Evolutionary conservation across 257 asterid genomes (phyloP).

Genomic region (Solanum peruvianum): DNA sequence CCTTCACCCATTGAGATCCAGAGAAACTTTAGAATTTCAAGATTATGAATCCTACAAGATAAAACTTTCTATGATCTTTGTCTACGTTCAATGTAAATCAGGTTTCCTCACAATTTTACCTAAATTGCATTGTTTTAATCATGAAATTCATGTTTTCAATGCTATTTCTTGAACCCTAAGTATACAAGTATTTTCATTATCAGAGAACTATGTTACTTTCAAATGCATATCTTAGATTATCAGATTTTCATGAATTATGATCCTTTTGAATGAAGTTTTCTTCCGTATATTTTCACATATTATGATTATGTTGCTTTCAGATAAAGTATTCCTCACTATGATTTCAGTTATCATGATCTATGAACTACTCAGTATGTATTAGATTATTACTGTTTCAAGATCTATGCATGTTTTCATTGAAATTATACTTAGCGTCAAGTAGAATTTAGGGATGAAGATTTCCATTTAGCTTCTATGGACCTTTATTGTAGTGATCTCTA

Average conservation of each 20-base stretch:
- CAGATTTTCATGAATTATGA: no score
- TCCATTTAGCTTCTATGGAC: neutral
- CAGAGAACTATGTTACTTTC: neutral
- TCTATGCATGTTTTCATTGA: neutral
- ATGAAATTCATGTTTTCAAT: neutral
- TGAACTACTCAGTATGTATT: neutral
- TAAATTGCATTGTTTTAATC: neutral
- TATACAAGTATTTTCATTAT: neutral
- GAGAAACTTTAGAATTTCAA: neutral
- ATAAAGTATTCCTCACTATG: neutral
- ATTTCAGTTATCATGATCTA: neutral
- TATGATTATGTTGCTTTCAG: neutral
- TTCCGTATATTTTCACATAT: neutral
- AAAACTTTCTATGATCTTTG: neutral
- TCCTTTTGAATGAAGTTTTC: neutral
- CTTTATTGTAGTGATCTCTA: neutral
- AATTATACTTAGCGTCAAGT: neutral
- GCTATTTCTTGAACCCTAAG: neutral
- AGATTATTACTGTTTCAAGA: no score
- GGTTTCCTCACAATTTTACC: neutral
- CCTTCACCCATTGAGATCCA: neutral
- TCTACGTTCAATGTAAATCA: neutral
- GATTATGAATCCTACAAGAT: neutral
- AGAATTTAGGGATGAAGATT: neutral
- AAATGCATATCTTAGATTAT: neutral